Base-by-base conservation (phyloP, 164 flowering plant species). In the Kingdonia uniflora region DNA sequence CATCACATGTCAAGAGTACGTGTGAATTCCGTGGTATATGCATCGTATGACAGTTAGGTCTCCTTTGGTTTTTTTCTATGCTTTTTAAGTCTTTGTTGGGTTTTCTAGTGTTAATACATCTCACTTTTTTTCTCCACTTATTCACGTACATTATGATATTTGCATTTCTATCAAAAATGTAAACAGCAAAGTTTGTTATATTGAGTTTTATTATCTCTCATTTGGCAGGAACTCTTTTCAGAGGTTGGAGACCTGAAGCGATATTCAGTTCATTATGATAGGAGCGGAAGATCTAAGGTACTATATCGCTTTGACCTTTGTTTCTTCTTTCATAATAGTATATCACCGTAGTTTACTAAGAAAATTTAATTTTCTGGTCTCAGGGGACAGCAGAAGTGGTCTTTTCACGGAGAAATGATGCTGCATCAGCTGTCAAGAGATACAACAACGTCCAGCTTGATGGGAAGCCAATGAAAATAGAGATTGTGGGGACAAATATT, bases 261-360 rank as follows among this genome's bases (percentile, higher is more conserved):
- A 6, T 77, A 70, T 58, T 50, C 76, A 2, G 58, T 92, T 55
- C 96, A 88, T 68, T 88, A 85, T 66, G 98, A 92, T 66, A 79
- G 80, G 73, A 92, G 98, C 58, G 95, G 98, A 35, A 80, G 98
- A 72, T 92, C 98, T 50, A 86, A 92, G 98, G 98, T 92, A 84
- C 62, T 52, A 64, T 42, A 11, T 52, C 58, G 39, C 62, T 47
- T 55, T 57, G 60, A 59, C 52, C 29, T 51, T 52, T 35, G 42
- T 24, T n/a, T 57, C 25, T 47, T 59, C 51, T 53, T 61, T 62
- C 58, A 15, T 49, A 49, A 51, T 57, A 50, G 41, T 56, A 29
- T 58, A 61, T 61, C 7, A 45, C 37, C 57, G 17, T 14, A 19
- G 53, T 53, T 38, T 25, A 49, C 59, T 70, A 57, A 65, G 56